Evolutionary conservation across 305 asterid genomes (phyloP).

Genomic region (Solanum hybrid): DNA sequence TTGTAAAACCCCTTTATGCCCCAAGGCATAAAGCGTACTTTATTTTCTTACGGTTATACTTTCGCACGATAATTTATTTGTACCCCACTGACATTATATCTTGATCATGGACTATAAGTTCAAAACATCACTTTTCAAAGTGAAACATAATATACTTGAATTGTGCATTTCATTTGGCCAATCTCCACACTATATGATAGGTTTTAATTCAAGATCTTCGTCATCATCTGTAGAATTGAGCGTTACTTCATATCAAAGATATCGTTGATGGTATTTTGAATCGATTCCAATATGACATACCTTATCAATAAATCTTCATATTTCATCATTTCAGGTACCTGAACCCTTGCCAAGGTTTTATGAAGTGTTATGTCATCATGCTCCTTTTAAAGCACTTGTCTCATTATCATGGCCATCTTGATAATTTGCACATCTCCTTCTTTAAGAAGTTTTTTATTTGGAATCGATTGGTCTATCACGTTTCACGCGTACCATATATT

Average conservation of each 20-base stretch:
- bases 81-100: neutral
- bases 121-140: neutral
- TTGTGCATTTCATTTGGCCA: neutral
- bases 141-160: no score
- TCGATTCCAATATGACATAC: neutral
- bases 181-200: no score
- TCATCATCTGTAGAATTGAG: neutral
- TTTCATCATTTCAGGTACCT: neutral
- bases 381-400: neutral
- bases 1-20: neutral
- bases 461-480: neutral
- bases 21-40: neutral
- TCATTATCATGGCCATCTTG: neutral
- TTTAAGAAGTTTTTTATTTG: neutral
- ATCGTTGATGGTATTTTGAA: neutral
- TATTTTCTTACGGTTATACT: no score
- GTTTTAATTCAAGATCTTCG: no score
- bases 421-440: neutral
- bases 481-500: neutral
- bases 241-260: neutral
- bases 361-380: neutral
- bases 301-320: neutral
- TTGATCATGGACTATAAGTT: neutral
- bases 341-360: neutral
- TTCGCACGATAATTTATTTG: neutral